These are phyloP conservation scores for Dothistroma septosporum DNA, from an alignment of 2,329 filamentous ascomycete species.

Conservation along the genomic window DNA sequence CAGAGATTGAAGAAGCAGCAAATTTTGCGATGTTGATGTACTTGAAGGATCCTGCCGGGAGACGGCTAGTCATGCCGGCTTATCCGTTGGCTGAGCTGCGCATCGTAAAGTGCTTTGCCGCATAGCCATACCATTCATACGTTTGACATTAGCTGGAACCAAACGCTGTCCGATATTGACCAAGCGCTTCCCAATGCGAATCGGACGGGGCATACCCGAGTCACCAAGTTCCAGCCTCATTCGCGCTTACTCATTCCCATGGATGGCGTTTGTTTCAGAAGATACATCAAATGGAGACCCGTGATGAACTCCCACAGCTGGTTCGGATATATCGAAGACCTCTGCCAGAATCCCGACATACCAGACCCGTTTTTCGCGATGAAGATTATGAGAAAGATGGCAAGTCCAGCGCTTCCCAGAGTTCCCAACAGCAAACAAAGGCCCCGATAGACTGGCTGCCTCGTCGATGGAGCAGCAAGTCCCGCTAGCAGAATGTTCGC, in stretches of 20 bases:
- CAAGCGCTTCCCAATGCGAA: neutral
- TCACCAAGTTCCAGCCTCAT: neutral
- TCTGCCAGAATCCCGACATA: constrained; percentile 6
- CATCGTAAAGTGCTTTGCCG: neutral
- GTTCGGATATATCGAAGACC: constrained; percentile 13
- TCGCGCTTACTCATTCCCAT: neutral
- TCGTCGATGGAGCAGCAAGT: neutral
- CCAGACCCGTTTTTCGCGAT: neutral
- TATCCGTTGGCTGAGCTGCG: neutral
- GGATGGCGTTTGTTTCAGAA: neutral
- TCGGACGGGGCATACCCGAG: neutral
- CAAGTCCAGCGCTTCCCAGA: constrained; percentile 3
- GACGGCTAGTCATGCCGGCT: neutral
- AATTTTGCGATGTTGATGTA: neutral
- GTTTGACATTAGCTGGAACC: neutral
- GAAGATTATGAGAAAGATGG: constrained; percentile 1
- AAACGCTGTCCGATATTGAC: neutral
- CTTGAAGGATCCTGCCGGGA: neutral
- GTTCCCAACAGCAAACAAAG: constrained; percentile 8
- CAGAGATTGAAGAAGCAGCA: too few species aligned
- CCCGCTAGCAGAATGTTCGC: constrained; percentile 13
- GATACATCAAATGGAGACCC: constrained; percentile 3
- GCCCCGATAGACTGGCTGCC: constrained; percentile 5
- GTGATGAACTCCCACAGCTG: constrained; percentile 11
- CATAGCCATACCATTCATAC: neutral